Percentiles rank a stretch among this genome's conserved stretches.
These are phyloP conservation scores for Sanguinoderma infundibulare DNA, from an alignment of 1,284 basidiomycete genomes.

Conservation along the genomic window DNA sequence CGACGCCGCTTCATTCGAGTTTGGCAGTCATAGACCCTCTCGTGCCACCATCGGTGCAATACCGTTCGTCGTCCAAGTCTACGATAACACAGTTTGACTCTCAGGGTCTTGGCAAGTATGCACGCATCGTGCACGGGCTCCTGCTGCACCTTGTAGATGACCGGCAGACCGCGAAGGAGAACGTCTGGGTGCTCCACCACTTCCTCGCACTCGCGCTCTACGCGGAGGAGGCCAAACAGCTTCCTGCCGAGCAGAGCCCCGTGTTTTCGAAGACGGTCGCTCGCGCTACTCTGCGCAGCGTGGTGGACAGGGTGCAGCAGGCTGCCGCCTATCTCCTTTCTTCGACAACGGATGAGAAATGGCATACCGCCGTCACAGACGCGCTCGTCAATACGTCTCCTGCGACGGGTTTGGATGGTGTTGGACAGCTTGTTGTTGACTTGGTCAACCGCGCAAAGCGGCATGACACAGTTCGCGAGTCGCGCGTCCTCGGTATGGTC, in stretches of 20 bases:
- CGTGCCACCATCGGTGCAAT: conserved; percentile 49
- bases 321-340: conserved; percentile 73
- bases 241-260: conserved; percentile 52
- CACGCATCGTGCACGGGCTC: conserved; percentile 65
- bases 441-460: conserved; percentile 41
- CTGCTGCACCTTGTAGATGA: conserved; percentile 66
- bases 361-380: conserved; percentile 53
- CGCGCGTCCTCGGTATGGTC: conserved; percentile 62
- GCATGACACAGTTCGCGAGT: conserved; percentile 54
- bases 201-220: conserved; percentile 62
- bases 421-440: conserved; percentile 48
- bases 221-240: conserved; percentile 56
- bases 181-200: conserved; percentile 70
- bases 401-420: conserved; percentile 31
- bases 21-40: conserved; percentile 67
- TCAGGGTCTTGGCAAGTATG: conserved; percentile 63
- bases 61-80: conserved; percentile 22
- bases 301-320: conserved; percentile 60
- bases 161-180: conserved; percentile 60
- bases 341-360: conserved; percentile 50
- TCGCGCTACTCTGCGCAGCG: conserved; percentile 42
- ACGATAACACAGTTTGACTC: conserved; percentile 41
- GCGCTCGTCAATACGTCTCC: conserved; percentile 35
- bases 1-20: conserved; percentile 56
- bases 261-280: conserved; percentile 51